Evolutionary conservation across 2,329 filamentous ascomycete genomes (phyloP).

Genomic region (Hypoxylon sp.): DNA sequence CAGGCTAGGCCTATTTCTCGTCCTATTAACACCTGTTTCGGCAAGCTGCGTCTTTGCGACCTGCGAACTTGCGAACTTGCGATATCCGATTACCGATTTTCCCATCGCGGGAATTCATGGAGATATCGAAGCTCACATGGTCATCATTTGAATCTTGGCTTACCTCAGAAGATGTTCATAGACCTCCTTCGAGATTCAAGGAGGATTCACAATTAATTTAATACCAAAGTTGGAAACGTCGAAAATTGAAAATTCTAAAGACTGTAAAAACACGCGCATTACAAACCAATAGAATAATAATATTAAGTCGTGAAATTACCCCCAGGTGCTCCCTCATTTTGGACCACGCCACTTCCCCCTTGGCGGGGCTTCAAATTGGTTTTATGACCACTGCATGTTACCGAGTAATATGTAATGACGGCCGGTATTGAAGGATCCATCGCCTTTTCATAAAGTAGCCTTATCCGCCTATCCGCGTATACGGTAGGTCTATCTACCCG

Average conservation of each 20-base stretch:
- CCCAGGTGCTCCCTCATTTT: constrained; percentile 30
- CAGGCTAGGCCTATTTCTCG: constrained; percentile 13
- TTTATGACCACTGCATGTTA: constrained; percentile 29
- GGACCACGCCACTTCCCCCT: constrained; percentile 40
- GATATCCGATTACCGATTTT: not conserved
- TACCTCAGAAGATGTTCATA: not conserved
- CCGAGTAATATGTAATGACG: constrained; percentile 24
- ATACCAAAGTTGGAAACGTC: not conserved
- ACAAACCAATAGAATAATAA: constrained; percentile 23
- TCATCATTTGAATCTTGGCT: not conserved
- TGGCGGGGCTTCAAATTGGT: constrained; percentile 31
- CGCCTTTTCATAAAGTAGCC: constrained; percentile 25
- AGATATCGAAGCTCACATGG: not conserved
- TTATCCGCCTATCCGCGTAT: constrained; percentile 21
- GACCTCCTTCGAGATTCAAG: not conserved
- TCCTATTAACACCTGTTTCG: constrained; percentile 14
- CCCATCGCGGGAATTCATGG: not conserved
- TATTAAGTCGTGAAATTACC: constrained; percentile 33
- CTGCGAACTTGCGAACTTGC: not conserved
- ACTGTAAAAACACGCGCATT: constrained; percentile 15
- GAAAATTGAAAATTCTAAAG: not conserved
- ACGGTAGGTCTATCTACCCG: not conserved
- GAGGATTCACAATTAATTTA: not conserved
- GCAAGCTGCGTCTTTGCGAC: constrained; percentile 13
- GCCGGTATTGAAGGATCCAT: constrained; percentile 35